These are phyloP conservation scores for Penicillium fuscoglaucum DNA, from an alignment of 2,329 filamentous ascomycete genomes.

Conservation along the genomic window DNA sequence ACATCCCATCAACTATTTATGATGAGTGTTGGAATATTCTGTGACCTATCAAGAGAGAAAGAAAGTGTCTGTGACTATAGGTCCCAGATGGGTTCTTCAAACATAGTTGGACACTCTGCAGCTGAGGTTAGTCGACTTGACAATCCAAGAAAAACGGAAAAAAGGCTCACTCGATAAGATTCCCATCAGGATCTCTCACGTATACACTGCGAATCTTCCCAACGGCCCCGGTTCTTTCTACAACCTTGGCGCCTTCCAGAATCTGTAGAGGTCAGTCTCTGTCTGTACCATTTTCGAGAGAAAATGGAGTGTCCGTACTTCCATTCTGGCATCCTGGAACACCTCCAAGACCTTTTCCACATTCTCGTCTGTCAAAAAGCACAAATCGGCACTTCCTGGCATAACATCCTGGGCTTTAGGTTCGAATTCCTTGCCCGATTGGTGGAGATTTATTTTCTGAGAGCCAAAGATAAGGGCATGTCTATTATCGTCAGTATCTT, in stretches of 20 bases:
- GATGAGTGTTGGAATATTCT: no score
- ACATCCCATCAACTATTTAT: no score
- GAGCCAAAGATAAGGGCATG: conserved; percentile 58
- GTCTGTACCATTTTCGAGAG: not conserved
- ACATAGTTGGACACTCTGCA: conserved; percentile 1
- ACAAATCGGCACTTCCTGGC: conserved; percentile 61
- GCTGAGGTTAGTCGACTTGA: not conserved
- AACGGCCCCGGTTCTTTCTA: conserved; percentile 57
- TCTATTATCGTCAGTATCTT: conserved; percentile 34
- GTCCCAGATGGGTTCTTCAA: not conserved
- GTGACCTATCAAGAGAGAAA: not conserved
- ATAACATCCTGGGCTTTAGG: conserved; percentile 57
- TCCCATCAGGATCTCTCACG: conserved; percentile 62
- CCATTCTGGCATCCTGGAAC: conserved; percentile 46
- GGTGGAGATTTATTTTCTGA: conserved; percentile 64
- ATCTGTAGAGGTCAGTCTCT: conserved; percentile 29
- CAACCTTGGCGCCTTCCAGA: conserved; percentile 52
- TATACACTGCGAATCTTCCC: conserved; percentile 60
- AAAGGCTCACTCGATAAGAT: conserved; percentile 58
- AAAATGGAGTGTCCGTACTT: conserved; percentile 26
- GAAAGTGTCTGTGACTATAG: not conserved
- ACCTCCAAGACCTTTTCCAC: conserved; percentile 49
- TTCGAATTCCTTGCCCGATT: conserved; percentile 59
- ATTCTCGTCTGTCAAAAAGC: conserved; percentile 57
- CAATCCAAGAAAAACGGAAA: not conserved